Evolutionary conservation across 495 filamentous ascomycete species (phyloP), one percentile per base, ranked within the genome.

Genomic region (Podospora sp.): DNA sequence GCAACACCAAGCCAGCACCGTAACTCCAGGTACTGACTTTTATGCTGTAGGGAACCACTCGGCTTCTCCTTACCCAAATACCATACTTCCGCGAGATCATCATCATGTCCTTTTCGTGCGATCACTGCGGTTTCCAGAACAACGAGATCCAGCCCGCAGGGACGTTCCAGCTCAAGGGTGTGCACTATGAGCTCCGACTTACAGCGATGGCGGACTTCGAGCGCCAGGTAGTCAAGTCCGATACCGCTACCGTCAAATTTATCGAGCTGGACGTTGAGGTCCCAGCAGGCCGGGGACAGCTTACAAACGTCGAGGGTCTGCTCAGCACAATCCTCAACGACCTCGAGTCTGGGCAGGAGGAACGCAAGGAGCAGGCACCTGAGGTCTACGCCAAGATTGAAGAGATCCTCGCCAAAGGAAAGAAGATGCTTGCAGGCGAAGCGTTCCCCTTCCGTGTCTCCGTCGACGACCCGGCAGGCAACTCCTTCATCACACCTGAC

Each of bases 11-110:
- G 18, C 52, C 35, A 22, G 0, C 6, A n/a, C 27, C 29, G 62
- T 33, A 56, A 24, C 35, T 27, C 27, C 26, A 21, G 22, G 16
- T 24, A 64, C 71, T 70, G 24, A 72, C 56, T 21, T 50, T 53
- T 6, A 6, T 46, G 40, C 2, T 20, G 29, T 69, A 97, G 90
- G 94, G 95, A 78, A 88, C 78, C 0, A 99, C 95, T 11, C 87
- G 91, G 57, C 84, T 99, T 25, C 84, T 98, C 24, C 86, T 98
- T 49, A 94, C 94, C 55, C 87, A 89, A 57, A 96, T 99, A 22
- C 96, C 95, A 22, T 97, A 89, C 82, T 98, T 99, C 85, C 91
- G 92, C 74, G 95, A 99, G 76, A 87, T 98, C 66, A 92, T 99
- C 68, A 86, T 99, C 69, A 96, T 97, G 87, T 97, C 93, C 56